Evolutionary conservation across 1,284 basidiomycete species (phyloP).

Genomic region (Stereum hirsutum): DNA sequence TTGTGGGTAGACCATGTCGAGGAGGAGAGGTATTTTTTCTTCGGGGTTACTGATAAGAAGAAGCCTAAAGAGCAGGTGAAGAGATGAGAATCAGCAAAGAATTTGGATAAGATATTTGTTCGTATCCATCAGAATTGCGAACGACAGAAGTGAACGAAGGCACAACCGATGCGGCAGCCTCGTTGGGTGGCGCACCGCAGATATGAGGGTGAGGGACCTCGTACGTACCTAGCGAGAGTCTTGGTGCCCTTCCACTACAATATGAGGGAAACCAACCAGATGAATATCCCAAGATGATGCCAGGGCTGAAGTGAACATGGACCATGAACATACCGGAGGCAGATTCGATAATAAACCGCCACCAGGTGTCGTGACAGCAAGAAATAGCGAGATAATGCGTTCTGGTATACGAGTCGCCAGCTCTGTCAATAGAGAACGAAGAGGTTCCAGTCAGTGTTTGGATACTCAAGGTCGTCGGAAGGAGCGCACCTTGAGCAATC

Average conservation of each 20-base stretch:
- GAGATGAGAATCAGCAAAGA: no score
- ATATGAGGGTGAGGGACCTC: neutral
- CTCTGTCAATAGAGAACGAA: conserved; percentile 27
- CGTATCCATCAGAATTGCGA: conserved; percentile 1
- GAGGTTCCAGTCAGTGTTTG: neutral
- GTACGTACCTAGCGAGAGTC: conserved; percentile 24
- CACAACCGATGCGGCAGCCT: no score
- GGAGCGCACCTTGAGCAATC: conserved; percentile 61
- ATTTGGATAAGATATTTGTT: neutral
- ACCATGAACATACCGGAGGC: conserved; percentile 38
- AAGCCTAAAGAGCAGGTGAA: conserved; percentile 19
- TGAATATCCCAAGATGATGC: no score
- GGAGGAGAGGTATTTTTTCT: conserved; percentile 40
- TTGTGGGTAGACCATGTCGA: conserved; percentile 54
- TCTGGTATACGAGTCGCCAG: conserved; percentile 58
- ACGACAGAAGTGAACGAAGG: no score
- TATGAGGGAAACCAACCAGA: neutral
- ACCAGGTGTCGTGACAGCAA: conserved; percentile 68
- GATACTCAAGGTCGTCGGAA: neutral
- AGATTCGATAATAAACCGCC: conserved; percentile 46
- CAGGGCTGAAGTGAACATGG: neutral
- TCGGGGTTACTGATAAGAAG: conserved; percentile 39
- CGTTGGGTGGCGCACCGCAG: no score
- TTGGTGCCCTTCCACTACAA: conserved; percentile 34
- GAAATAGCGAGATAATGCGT: conserved; percentile 56